Base-by-base conservation (phyloP, 352 stramenopile genomes). In the Globisporangium solare region DNA sequence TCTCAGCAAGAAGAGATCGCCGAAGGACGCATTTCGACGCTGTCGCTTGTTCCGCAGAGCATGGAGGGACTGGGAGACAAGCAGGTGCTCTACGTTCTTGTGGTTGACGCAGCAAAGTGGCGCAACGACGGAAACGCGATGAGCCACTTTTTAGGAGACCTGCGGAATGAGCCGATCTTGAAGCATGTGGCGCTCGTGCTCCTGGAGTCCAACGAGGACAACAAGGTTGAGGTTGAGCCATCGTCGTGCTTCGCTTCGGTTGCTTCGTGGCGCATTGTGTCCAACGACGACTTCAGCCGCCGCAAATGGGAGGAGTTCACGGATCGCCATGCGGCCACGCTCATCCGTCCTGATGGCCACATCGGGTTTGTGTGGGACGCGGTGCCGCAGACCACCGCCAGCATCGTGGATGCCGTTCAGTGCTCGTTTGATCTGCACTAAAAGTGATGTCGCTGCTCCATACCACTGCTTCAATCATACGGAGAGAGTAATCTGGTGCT, bases 261-360 rank as follows among this genome's bases (percentile, higher is more conserved):
- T 35, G 42, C 73, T n/a, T 66, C 45, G 13, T 80, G 60, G 60
- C 51, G 63, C 46, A 47, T 79, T 39, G 22, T 64, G 7, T 43
- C 70, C 31, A 52, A 64, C 31, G 63, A 71, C n/a, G 43, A 49
- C 6, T 46, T 27, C 8, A 65, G 58, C 41, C 61, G 50, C 22
- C 56, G 68, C 8, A 54, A 71, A 43, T 87, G 79, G 79, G 18
- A 24, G 2, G 60, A 59, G 42, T 92, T 92, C 45, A 58, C 63
- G 10, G 2, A 41, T 10, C 56, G 46, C 10, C 61, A 74, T 15
- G 48, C 52, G 2, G 83, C 78, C 24, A 69, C 74, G 32, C 70
- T 96, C 21, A 63, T 96, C 18, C 84, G 86, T 52, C 86, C 86
- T 11, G 86, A 96, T 58, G 83, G 84, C 32, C 84, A 94, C 55